phyloP scores from a whole-genome alignment of 108 stramenopile genomes.

The Mayamaea pseudoterrestris region DNA sequence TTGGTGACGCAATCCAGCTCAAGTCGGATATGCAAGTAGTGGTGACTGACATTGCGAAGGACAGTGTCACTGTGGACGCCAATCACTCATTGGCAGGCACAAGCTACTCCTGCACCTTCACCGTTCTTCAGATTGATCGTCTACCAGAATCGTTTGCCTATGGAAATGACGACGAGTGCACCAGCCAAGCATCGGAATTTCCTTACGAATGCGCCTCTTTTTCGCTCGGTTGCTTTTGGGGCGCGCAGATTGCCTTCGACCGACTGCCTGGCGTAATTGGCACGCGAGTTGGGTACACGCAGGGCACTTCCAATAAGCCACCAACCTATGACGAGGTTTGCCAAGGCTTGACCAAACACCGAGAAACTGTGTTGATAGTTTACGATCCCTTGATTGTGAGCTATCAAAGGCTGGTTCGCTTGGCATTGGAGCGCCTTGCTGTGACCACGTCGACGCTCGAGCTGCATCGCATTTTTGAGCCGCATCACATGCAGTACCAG shows the following conservation, averaged over 20 bases:
- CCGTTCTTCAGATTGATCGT: slow-evolving; percentile 24
- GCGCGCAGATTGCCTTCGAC: slow-evolving; percentile 73
- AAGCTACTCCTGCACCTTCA: slow-evolving; percentile 37
- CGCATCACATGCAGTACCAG: slow-evolving; percentile 75
- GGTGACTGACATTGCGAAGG: slow-evolving; percentile 21
- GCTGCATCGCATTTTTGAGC: slow-evolving; percentile 14
- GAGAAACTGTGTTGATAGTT: slow-evolving; percentile 82
- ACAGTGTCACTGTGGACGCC: slow-evolving; percentile 49
- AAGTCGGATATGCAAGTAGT: slow-evolving; percentile 30
- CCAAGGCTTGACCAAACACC: slow-evolving; percentile 70
- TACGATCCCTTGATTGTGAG: slow-evolving; percentile 64
- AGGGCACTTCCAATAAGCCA: slow-evolving; percentile 35
- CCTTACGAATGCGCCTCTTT: slow-evolving; percentile 49
- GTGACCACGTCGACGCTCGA: slow-evolving; percentile 26
- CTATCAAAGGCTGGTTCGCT: slow-evolving; percentile 52
- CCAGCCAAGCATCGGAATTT: not conserved
- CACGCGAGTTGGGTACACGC: slow-evolving; percentile 79
- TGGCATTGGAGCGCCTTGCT: slow-evolving; percentile 61
- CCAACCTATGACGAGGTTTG: slow-evolving; percentile 81
- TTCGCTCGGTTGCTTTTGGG: slow-evolving; percentile 83
- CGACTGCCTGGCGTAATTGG: slow-evolving; percentile 65
- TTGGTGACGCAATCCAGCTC: slow-evolving; percentile 1
- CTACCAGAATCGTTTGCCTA: slow-evolving; percentile 12
- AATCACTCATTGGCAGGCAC: slow-evolving; percentile 67
- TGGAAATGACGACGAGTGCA: slow-evolving; percentile 2